phyloP scores from a whole-genome alignment of 257 asterid species.

The Rubia yunnanensis region DNA sequence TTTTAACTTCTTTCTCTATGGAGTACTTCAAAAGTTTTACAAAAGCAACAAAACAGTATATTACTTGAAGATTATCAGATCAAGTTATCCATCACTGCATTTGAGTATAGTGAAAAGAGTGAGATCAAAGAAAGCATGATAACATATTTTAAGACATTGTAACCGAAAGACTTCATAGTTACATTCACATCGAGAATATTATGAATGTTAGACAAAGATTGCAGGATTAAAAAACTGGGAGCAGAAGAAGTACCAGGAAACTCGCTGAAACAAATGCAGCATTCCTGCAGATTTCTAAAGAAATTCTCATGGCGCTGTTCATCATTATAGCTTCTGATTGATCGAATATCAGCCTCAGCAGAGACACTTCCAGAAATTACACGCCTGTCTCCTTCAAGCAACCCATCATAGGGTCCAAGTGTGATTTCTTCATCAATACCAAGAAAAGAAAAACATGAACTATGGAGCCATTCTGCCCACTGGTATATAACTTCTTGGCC shows the following conservation, averaged over 20 bases:
- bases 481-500: slow-evolving; percentile 80
- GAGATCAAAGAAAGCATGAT: too few relatives aligned
- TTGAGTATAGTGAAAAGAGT: not conserved
- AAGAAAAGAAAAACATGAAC: slow-evolving; percentile 58
- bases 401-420: slow-evolving; percentile 52
- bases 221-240: not conserved
- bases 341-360: slow-evolving; percentile 64
- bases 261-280: slow-evolving; percentile 73
- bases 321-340: slow-evolving; percentile 59
- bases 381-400: slow-evolving; percentile 42
- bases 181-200: not conserved
- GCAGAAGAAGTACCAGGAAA: slow-evolving; percentile 41
- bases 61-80: not conserved
- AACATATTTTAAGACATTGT: too few relatives aligned
- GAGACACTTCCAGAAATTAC: slow-evolving; percentile 61
- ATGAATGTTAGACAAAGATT: not conserved
- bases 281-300: slow-evolving; percentile 57
- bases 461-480: slow-evolving; percentile 81
- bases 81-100: not conserved
- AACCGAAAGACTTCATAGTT: not conserved
- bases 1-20: too few relatives aligned
- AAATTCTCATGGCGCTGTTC: slow-evolving; percentile 59
- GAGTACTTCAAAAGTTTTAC: too few relatives aligned
- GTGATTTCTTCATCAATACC: slow-evolving; percentile 57
- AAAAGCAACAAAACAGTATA: not conserved